phyloP scores from a whole-genome alignment of 116 monocot species.

The Posidonia oceanica region DNA sequence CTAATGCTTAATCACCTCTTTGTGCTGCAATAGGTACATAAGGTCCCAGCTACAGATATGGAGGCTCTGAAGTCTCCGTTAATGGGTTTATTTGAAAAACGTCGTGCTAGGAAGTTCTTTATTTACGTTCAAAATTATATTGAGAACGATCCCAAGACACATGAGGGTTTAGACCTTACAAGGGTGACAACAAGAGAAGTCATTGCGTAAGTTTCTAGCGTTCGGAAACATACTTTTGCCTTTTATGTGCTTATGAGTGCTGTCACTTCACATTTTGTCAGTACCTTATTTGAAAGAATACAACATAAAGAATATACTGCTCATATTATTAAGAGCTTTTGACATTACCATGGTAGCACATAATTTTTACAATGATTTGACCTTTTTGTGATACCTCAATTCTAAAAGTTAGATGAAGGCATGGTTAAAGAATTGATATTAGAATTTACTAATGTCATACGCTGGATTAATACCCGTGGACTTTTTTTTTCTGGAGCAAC shows the following conservation, averaged over 20 bases:
- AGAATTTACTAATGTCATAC: too few relatives aligned
- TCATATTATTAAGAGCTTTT: too few relatives aligned
- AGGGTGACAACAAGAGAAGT: slow-evolving; percentile 75
- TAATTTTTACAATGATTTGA: too few relatives aligned
- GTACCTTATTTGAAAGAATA: too few relatives aligned
- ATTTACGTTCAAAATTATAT: slow-evolving; percentile 87
- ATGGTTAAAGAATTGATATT: too few relatives aligned
- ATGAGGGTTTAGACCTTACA: slow-evolving; percentile 73
- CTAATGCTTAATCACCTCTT: background rate
- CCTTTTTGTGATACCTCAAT: too few relatives aligned
- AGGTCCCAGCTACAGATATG: slow-evolving; percentile 93
- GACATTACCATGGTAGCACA: too few relatives aligned
- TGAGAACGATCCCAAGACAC: slow-evolving; percentile 85
- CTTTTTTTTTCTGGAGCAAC: too few relatives aligned
- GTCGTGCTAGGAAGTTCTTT: slow-evolving; percentile 79
- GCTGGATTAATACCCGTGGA: too few relatives aligned
- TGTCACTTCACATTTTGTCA: too few relatives aligned
- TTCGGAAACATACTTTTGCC: background rate
- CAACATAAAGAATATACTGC: too few relatives aligned
- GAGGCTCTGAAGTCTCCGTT: slow-evolving; percentile 94
- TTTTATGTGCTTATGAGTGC: background rate
- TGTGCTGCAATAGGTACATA: slow-evolving; percentile 54
- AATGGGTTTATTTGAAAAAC: slow-evolving; percentile 97
- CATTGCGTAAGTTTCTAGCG: slow-evolving; percentile 45
- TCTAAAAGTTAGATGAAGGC: too few relatives aligned